Conservation (phyloP, 345 rosid species). For the Salix exigua region DNA sequence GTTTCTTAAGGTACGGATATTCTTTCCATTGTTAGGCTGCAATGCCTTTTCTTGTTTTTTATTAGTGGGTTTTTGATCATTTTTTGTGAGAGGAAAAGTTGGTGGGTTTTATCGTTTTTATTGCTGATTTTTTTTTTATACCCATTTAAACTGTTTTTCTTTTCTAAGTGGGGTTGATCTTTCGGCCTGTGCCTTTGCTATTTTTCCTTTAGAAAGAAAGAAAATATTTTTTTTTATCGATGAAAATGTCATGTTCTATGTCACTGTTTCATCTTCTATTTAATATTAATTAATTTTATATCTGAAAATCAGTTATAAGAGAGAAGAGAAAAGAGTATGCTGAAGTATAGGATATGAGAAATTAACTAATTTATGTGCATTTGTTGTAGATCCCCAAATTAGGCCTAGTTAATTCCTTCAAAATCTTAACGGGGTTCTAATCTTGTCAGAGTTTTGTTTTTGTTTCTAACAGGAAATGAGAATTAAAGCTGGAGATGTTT, state of each 20-base stretch:
- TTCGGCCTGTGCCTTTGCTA: background rate
- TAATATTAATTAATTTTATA: background rate
- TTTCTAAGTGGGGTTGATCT: constrained; percentile 6
- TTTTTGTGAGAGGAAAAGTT: background rate
- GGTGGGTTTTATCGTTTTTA: constrained; percentile 4
- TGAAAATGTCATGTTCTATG: constrained; percentile 23
- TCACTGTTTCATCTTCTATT: constrained; percentile 16
- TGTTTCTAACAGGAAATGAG: constrained; percentile 18
- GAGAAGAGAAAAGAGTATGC: background rate
- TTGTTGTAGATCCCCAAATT: constrained; percentile 32
- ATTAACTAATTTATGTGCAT: background rate
- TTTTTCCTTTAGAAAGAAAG: background rate
- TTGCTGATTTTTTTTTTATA: constrained; percentile 6
- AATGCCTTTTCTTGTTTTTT: constrained; percentile 6
- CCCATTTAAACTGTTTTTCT: background rate
- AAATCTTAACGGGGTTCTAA: constrained; percentile 1
- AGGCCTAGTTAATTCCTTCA: background rate
- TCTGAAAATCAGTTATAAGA: constrained; percentile 8
- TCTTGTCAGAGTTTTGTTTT: constrained; percentile 6
- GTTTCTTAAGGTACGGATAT: constrained; percentile 33
- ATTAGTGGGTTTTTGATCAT: background rate
- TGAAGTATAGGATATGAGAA: background rate
- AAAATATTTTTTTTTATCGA: background rate
- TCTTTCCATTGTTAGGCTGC: background rate
- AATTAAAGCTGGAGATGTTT: constrained; percentile 15